A percentile compares a stretch with the other conserved stretches of the same genome.
These are phyloP conservation scores for Alternaria arbusti DNA, from an alignment of 2,329 filamentous ascomycete species.

Conservation along the genomic window DNA sequence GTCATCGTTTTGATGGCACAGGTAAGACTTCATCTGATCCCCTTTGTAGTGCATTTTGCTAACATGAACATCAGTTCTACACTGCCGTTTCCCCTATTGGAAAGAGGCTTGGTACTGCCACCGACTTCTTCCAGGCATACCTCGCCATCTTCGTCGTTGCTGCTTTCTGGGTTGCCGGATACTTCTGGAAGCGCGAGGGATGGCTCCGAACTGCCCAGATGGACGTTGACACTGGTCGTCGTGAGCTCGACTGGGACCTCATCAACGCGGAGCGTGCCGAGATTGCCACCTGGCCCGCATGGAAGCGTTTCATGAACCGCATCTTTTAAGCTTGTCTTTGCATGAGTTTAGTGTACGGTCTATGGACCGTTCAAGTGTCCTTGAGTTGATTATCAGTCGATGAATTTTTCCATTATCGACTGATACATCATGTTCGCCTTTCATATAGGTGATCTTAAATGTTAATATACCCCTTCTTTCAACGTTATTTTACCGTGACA, in stretches of 20 bases:
- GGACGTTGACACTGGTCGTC: slow-evolving; percentile 70
- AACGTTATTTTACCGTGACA: background rate
- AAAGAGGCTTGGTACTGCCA: slow-evolving; percentile 39
- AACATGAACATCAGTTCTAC: slow-evolving; percentile 47
- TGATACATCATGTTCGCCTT: background rate
- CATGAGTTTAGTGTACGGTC: background rate
- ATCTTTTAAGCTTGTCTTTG: slow-evolving; percentile 33
- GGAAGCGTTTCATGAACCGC: slow-evolving; percentile 46
- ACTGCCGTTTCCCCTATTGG: slow-evolving; percentile 43
- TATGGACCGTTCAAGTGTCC: background rate
- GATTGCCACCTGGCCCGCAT: slow-evolving; percentile 60
- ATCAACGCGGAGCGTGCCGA: slow-evolving; percentile 63
- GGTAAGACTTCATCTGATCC: slow-evolving; percentile 24
- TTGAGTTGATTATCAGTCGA: background rate
- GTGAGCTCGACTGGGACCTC: slow-evolving; percentile 69
- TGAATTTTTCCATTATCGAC: background rate
- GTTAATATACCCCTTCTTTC: slow-evolving; percentile 4
- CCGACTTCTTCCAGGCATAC: slow-evolving; percentile 56
- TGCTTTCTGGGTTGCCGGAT: slow-evolving; percentile 57
- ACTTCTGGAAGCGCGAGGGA: slow-evolving; percentile 68
- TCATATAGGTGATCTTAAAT: background rate
- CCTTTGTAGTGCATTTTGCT: background rate
- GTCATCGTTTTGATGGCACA: slow-evolving; percentile 49
- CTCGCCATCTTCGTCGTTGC: slow-evolving; percentile 56
- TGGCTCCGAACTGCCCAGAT: slow-evolving; percentile 67